Conservation (phyloP, 257 asterid species). For the Jacaranda copaia region DNA sequence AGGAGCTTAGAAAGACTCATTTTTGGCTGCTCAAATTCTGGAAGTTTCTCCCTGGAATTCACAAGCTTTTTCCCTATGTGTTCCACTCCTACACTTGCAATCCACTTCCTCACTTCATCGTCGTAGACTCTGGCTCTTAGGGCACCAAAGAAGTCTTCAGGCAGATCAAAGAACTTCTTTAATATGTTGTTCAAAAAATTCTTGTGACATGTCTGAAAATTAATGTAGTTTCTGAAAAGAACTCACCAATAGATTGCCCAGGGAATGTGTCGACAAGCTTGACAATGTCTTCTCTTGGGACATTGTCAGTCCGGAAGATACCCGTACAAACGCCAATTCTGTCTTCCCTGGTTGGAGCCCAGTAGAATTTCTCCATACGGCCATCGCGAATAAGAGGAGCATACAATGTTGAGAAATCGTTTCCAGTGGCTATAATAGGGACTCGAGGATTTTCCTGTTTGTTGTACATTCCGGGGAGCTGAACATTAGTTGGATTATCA, state of each 20-base stretch:
- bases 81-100: conserved; percentile 53
- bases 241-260: conserved; percentile 60
- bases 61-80: conserved; percentile 51
- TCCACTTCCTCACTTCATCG: conserved; percentile 64
- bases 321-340: conserved; percentile 59
- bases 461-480: conserved; percentile 71
- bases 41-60: conserved; percentile 56
- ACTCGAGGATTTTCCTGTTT: conserved; percentile 58
- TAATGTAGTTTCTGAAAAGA: not conserved
- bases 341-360: conserved; percentile 63
- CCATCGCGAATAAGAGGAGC: conserved; percentile 70
- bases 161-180: not conserved
- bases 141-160: conserved; percentile 63
- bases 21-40: conserved; percentile 54
- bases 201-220: not conserved
- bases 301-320: conserved; percentile 49
- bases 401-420: conserved; percentile 63
- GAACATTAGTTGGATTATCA: conserved; percentile 61
- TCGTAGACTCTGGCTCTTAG: conserved; percentile 63
- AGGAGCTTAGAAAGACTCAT: conserved; percentile 50
- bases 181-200: too few species aligned
- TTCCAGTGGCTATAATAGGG: conserved; percentile 57
- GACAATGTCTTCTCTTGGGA: conserved; percentile 37
- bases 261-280: conserved; percentile 54
- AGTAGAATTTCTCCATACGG: conserved; percentile 66